Conservation (phyloP, 1,284 basidiomycete genomes). For the Irpex rosettiformis region DNA sequence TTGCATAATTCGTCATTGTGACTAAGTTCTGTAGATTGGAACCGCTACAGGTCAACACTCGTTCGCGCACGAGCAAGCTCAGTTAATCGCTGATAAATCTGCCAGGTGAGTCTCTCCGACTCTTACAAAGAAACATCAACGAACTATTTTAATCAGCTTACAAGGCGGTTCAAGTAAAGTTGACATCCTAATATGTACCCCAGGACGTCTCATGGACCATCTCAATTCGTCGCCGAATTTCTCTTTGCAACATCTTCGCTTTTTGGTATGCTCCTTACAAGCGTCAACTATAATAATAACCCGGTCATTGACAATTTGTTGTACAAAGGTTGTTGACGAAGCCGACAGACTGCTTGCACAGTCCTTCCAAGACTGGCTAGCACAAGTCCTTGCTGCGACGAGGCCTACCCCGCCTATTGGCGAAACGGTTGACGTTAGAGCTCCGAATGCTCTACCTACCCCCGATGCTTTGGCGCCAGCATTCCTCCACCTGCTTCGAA, state of each 20-base stretch:
- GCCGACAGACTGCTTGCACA: constrained; percentile 94
- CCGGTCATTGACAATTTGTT: not conserved
- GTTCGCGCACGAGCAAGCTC: constrained; percentile 77
- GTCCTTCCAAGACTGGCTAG: constrained; percentile 95
- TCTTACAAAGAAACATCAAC: not conserved
- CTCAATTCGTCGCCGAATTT: constrained; percentile 86
- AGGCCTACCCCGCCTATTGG: constrained; percentile 33
- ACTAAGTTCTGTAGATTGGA: constrained; percentile 52
- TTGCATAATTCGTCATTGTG: not conserved
- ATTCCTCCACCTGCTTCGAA: constrained; percentile 44
- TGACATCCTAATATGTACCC: constrained; percentile 94
- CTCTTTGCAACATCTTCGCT: constrained; percentile 90
- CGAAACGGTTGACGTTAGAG: not conserved
- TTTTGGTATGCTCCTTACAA: constrained; percentile 53
- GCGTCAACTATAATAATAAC: not conserved
- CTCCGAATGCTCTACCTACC: constrained; percentile 17
- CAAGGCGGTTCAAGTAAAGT: constrained; percentile 82
- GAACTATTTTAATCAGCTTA: constrained; percentile 36
- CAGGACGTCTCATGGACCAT: constrained; percentile 94
- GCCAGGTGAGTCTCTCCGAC: constrained; percentile 35
- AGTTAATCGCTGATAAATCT: constrained; percentile 57
- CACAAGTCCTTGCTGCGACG: constrained; percentile 73
- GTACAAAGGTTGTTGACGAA: constrained; percentile 87
- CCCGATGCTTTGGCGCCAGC: constrained; percentile 61
- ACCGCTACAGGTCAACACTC: constrained; percentile 83